Percentiles rank a stretch among this genome's conserved stretches.
Conservation (phyloP, 139 green algal species). For the Zygnema cylindricum region DNA sequence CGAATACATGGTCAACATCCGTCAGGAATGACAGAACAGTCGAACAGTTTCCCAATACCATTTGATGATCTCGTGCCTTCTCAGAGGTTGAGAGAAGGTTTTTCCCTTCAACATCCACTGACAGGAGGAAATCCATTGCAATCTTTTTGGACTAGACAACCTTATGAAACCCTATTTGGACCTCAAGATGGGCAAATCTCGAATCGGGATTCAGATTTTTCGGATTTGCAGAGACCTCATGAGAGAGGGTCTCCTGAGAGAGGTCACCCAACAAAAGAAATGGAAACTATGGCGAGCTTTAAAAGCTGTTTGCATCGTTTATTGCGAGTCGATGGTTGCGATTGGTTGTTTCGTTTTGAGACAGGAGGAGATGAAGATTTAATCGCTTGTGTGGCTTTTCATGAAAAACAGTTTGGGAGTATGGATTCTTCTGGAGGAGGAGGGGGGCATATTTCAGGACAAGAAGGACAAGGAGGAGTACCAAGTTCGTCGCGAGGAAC, state of each 20-base stretch:
- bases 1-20: too few species aligned
- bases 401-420: neutral
- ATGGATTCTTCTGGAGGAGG: neutral
- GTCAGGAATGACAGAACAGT: too few species aligned
- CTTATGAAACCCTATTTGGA: conserved; percentile 37
- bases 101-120: conserved; percentile 2
- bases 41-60: neutral
- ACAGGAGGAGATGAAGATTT: conserved; percentile 34
- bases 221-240: too few species aligned
- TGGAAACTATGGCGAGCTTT: neutral
- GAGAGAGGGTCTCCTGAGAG: neutral
- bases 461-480: conserved; percentile 16
- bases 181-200: too few species aligned
- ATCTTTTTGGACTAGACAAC: conserved; percentile 21
- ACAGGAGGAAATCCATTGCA: neutral
- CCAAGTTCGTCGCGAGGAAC: neutral
- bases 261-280: neutral
- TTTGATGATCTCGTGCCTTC: conserved; percentile 25
- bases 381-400: conserved; percentile 3
- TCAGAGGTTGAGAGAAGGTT: neutral
- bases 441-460: neutral
- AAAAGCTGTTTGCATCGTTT: neutral
- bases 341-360: conserved; percentile 44
- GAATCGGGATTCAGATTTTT: too few species aligned
- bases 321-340: conserved; percentile 9